These are phyloP conservation scores for Entomophthora muscae DNA, from an alignment of 371 early-diverging fungal genomes.

Conservation along the genomic window DNA sequence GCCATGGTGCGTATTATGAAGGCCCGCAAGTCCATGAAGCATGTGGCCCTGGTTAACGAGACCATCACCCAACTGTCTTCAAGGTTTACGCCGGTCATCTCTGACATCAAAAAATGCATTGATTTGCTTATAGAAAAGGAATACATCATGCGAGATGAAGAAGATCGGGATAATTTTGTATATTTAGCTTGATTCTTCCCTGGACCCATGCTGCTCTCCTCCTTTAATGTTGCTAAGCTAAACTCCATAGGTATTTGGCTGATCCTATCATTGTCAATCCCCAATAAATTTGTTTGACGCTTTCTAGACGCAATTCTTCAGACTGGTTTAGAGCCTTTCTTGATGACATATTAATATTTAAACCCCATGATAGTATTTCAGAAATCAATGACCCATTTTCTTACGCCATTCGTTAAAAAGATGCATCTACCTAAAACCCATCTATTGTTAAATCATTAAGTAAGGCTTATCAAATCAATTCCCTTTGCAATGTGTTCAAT, in stretches of 20 bases:
- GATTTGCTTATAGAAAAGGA: constrained; percentile 87
- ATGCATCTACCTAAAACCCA: no score
- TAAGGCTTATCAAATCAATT: no score
- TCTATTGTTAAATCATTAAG: no score
- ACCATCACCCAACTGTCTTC: constrained; percentile 73
- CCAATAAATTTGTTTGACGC: no score
- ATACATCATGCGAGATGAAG: constrained; percentile 79
- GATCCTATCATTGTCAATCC: no score
- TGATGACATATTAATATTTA: no score
- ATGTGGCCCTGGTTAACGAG: constrained; percentile 70
- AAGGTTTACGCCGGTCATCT: constrained; percentile 78
- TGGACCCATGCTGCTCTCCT: background rate
- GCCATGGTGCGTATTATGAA: constrained; percentile 96
- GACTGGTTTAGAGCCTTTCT: no score
- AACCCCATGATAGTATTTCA: no score
- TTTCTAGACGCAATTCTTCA: no score
- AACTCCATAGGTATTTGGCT: background rate
- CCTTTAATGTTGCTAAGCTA: background rate
- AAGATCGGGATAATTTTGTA: constrained; percentile 67
- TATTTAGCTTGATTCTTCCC: constrained; percentile 49
- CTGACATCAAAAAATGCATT: constrained; percentile 91
- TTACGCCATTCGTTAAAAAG: no score
- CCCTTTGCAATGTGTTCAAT: no score
- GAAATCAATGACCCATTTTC: no score
- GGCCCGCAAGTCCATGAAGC: constrained; percentile 81